Evolutionary conservation across 257 asterid genomes (phyloP).

Genomic region (Fraxinus americana): DNA sequence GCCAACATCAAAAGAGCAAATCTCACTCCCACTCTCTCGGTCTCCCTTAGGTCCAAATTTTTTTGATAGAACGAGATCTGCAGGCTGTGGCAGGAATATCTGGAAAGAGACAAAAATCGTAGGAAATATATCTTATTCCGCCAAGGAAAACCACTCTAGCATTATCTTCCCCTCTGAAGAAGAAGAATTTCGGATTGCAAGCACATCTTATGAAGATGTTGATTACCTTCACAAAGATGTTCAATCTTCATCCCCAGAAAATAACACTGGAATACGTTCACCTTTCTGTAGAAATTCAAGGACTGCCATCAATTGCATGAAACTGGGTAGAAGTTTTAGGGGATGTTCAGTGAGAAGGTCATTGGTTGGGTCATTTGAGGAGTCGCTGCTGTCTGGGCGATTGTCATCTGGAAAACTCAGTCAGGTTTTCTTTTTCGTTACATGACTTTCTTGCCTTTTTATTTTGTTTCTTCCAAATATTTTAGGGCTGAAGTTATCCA

Average conservation of each 20-base stretch:
- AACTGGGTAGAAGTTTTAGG: conserved; percentile 44
- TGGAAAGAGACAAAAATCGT: conserved; percentile 32
- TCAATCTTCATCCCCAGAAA: conserved; percentile 43
- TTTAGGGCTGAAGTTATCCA: background rate
- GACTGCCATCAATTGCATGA: conserved; percentile 35
- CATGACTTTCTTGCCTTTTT: conserved; percentile 14
- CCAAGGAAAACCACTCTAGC: conserved; percentile 41
- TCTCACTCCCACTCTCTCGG: conserved; percentile 43
- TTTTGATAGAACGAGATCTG: conserved; percentile 31
- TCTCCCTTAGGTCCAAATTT: conserved; percentile 69
- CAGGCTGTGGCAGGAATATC: conserved; percentile 30
- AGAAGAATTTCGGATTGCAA: conserved; percentile 43
- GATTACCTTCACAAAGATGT: conserved; percentile 29
- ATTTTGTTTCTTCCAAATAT: conserved; percentile 4
- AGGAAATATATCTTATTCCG: conserved; percentile 37
- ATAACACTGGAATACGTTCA: conserved; percentile 42
- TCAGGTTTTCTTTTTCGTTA: conserved; percentile 50
- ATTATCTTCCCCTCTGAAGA: conserved; percentile 41
- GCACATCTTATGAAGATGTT: conserved; percentile 40
- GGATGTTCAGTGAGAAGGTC: conserved; percentile 70
- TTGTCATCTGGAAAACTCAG: conserved; percentile 57
- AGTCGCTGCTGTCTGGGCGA: conserved; percentile 81
- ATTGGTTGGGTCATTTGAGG: conserved; percentile 90
- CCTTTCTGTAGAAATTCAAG: conserved; percentile 39
- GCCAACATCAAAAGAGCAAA: conserved; percentile 33